phyloP scores from a whole-genome alignment of 2,329 filamentous ascomycete genomes.

The Neopestalotiopsis rosae region DNA sequence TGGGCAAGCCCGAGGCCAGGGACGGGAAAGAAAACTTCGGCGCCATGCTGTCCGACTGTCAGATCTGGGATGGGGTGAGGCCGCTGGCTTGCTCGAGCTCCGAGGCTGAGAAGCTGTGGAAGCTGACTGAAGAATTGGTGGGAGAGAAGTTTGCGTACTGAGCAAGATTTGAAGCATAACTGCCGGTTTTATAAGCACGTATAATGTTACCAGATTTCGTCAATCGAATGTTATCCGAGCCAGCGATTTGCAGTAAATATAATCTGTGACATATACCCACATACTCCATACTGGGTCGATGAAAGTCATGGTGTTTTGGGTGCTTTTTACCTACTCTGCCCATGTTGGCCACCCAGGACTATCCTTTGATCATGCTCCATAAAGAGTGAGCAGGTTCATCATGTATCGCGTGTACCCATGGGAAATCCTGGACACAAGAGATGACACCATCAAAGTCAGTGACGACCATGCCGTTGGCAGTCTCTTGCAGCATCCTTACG shows the following conservation, averaged over 20 bases:
- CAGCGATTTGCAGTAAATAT: too few species aligned
- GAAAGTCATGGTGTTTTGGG: too few species aligned
- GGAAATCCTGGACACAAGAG: background rate
- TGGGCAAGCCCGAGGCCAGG: constrained; percentile 26
- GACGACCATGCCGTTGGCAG: background rate
- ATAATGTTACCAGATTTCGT: too few species aligned
- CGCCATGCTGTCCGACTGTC: constrained; percentile 37
- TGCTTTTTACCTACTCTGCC: too few species aligned
- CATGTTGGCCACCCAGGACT: background rate
- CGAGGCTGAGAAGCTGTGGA: constrained; percentile 43
- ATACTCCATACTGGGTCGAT: too few species aligned
- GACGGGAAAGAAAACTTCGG: constrained; percentile 39
- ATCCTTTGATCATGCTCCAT: background rate
- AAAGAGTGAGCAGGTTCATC: background rate
- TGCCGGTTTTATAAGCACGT: background rate
- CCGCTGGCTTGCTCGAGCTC: constrained; percentile 31
- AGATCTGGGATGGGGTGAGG: constrained; percentile 33
- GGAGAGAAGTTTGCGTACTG: constrained; percentile 39
- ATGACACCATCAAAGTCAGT: background rate
- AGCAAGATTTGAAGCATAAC: background rate
- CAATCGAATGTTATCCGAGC: too few species aligned
- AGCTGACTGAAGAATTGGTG: constrained; percentile 40
- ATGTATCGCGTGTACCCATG: constrained; percentile 7
- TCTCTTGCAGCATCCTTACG: background rate
- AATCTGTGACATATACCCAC: too few species aligned